Evolutionary conservation across 371 early-diverging fungal genomes (phyloP).

Genomic region (Fennellomyces sp.): DNA sequence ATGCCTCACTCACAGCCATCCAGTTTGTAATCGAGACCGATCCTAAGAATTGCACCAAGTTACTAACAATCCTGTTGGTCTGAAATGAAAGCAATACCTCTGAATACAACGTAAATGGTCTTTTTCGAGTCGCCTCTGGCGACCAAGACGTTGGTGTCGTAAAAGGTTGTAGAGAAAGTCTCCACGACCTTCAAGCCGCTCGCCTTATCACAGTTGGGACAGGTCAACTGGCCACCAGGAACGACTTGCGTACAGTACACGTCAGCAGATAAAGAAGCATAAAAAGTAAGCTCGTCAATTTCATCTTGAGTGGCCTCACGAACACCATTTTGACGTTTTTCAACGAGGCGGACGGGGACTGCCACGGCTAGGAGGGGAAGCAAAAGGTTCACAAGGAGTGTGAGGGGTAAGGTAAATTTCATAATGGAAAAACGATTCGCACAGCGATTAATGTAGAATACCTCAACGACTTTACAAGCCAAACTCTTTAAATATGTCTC

Average conservation of each 20-base stretch:
- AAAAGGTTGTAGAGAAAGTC: conserved; percentile 13
- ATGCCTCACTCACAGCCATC: background rate
- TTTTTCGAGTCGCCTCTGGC: conserved; percentile 20
- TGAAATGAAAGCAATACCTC: conserved; percentile 13
- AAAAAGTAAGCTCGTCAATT: background rate
- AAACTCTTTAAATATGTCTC: too few relatives aligned
- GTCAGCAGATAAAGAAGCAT: background rate
- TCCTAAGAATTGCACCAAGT: too few relatives aligned
- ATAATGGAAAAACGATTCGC: too few relatives aligned
- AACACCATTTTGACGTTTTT: background rate
- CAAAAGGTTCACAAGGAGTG: too few relatives aligned
- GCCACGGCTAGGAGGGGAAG: too few relatives aligned
- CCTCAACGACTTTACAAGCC: too few relatives aligned
- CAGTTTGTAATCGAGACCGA: background rate
- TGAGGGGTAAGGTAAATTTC: too few relatives aligned
- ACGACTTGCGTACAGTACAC: conserved; percentile 7
- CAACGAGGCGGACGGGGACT: too few relatives aligned
- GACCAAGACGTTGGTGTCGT: conserved; percentile 18
- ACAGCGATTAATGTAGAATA: too few relatives aligned
- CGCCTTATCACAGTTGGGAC: conserved; percentile 12
- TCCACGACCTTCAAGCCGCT: conserved; percentile 8
- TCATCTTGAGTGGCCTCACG: background rate
- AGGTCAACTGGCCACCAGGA: conserved; percentile 16
- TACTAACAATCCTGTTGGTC: too few relatives aligned
- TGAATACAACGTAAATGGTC: conserved; percentile 22